Conservation (phyloP, 192 early-diverging fungal species). For the Gonapodya sp. region DNA sequence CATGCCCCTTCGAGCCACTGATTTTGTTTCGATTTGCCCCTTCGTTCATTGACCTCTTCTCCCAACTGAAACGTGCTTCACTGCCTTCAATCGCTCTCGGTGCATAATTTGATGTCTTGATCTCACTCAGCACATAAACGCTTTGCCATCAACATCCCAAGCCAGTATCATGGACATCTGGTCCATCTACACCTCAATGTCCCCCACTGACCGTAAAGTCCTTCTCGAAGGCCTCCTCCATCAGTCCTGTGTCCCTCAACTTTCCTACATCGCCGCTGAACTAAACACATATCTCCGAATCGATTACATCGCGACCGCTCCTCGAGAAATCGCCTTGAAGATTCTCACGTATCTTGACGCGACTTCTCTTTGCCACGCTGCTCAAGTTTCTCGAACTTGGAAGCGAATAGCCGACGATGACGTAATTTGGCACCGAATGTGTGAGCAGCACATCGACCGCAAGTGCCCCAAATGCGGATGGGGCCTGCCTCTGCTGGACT, state of each 20-base stretch:
- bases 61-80: not conserved
- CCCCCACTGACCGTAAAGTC: constrained; percentile 50
- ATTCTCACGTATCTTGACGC: constrained; percentile 90
- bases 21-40: no score
- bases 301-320: constrained; percentile 68
- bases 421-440: constrained; percentile 92
- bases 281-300: constrained; percentile 66
- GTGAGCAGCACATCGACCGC: constrained; percentile 93
- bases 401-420: constrained; percentile 80
- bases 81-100: not conserved
- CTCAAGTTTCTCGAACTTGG: constrained; percentile 80
- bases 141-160: not conserved
- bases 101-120: no score
- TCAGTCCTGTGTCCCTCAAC: constrained; percentile 75
- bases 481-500: constrained; percentile 82
- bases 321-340: constrained; percentile 70
- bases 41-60: not conserved
- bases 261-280: constrained; percentile 66
- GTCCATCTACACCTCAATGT: constrained; percentile 57
- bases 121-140: not conserved
- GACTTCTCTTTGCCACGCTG: constrained; percentile 76
- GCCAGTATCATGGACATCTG: constrained; percentile 49
- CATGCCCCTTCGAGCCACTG: no score
- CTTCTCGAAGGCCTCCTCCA: constrained; percentile 68
- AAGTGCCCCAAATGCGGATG: constrained; percentile 94